These are phyloP conservation scores for Oryza glaberrima DNA, from an alignment of 176 grass and related monocot species.

Conservation along the genomic window DNA sequence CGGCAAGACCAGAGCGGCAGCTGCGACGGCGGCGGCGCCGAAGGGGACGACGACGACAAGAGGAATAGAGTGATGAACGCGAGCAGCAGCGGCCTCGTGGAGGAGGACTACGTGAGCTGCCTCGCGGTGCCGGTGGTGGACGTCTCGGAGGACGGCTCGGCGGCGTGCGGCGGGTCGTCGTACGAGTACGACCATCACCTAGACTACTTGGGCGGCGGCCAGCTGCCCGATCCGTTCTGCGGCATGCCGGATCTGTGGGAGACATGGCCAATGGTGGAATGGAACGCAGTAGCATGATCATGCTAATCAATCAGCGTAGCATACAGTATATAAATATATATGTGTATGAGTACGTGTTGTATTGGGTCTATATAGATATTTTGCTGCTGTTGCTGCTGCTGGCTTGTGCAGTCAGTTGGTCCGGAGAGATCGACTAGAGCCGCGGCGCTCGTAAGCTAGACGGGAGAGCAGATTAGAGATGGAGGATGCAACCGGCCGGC, in stretches of 20 bases:
- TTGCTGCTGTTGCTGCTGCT: background rate
- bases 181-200: slow-evolving; percentile 32
- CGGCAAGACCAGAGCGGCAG: slow-evolving; percentile 39
- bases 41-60: slow-evolving; percentile 7
- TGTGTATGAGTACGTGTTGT: background rate
- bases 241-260: slow-evolving; percentile 57
- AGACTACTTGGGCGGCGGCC: background rate
- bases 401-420: background rate
- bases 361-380: background rate
- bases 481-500: background rate
- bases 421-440: slow-evolving; percentile 11
- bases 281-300: slow-evolving; percentile 48
- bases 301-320: background rate
- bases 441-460: background rate
- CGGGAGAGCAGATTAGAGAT: background rate
- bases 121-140: background rate
- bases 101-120: background rate
- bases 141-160: slow-evolving; percentile 24
- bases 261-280: slow-evolving; percentile 53
- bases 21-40: slow-evolving; percentile 6
- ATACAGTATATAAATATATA: background rate
- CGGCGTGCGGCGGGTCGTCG: background rate
- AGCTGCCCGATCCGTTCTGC: slow-evolving; percentile 44
- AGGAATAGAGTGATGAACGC: background rate
- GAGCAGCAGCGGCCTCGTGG: background rate